Evolutionary conservation across 495 filamentous ascomycete genomes (phyloP), one percentile per base, ranked within the genome.

Genomic region (Penicillium cosmopolitanum): DNA sequence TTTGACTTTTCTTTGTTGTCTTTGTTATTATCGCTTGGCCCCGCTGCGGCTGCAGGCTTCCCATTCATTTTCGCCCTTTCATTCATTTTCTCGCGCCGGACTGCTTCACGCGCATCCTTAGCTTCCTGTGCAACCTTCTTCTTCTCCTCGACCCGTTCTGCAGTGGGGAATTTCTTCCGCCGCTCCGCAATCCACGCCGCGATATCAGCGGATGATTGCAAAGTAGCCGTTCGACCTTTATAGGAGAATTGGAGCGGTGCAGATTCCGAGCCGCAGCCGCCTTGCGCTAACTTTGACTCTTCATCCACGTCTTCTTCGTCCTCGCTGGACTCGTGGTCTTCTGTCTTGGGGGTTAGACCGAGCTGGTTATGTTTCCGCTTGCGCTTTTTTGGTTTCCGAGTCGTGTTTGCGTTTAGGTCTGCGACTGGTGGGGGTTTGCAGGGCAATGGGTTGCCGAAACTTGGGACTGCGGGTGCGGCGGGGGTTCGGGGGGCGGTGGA

Each of bases 171-270:
- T 16, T 85, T 85, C 63, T 87, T 88, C 65, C 83, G 87, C 21
- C 93, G 86, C 69, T 95, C 91, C 42, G 84, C 85, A 55, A 96
- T 86, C 89, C 91, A 97, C 18, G 86, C 84, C 12, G 83, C 82
- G 55, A 96, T 81, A 56, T 96, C 92, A n/a, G 83, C 75, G 4
- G 82, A 69, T 72, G 84, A 70, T 77, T 89, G 74, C 43, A 77
- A 59, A 0, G 64, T 79, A 5, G 77, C 66, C 1, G 76, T 83
- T 18, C 65, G 67, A 50, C 77, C 75, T 28, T 65, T 71, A 57
- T 72, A 81, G 4, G 74, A 75, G 53, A 84, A 73, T 56, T 80
- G 74, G 16, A 83, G 66, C 31, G 73, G 55, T 8, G 66, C 72
- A 9, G 62, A 64, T 54, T 66, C 11, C 9, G 12, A 38, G 36